Evolutionary conservation across 1,284 basidiomycete species (phyloP), one percentile per base, ranked within the genome.

Genomic region (Phylloboletellus chloephorus): DNA sequence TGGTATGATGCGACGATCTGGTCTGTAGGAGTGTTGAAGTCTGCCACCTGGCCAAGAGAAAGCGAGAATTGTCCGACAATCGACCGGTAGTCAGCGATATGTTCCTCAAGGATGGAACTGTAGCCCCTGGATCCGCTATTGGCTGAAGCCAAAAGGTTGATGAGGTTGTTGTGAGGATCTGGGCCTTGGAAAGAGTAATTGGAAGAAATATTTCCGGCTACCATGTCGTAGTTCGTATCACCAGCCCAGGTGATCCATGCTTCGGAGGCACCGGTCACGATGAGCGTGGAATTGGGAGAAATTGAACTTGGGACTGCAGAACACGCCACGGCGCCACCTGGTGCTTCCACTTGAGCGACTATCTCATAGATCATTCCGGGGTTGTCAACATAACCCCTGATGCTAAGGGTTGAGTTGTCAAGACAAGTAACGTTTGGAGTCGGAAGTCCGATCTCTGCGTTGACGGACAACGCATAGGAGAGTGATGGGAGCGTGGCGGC

Each of bases 331-430:
- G 39, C 33, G 1, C 61, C 51, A 11, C 53, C 52, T 12, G 58
- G 54, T 13, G 67, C 56, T 25, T 60, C 57, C 1, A 74, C 74
- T 19, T 68, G 70, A 32, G 70, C 77, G 24, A 86, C 60, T 10
- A 87, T 60, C 51, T 86, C 83, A 54, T 82, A 87, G 2, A 72
- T 53, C 82, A 86, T 86, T 8, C 83, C 79, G 1, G 75, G 72
- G 11, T 61, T 52, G 15, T 54, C 60, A 4, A 71, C 74, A n/a
- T 66, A 61, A 0, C 81, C 80, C 10, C 71, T 69, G 26, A 86
- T 65, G 20, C 63, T 66, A 6, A 86, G 67, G 2, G 81, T 82
- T 11, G 66, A 61, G 7, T 68, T 57, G 54, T 77, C 73, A 12
- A 76, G 49, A 52, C 84, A 87, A 7, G 78, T 76, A 11, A 85